Evolutionary conservation across 208 protist genomes (phyloP), one percentile per base, ranked within the genome.

Genomic region (Strigomonas culicis): DNA sequence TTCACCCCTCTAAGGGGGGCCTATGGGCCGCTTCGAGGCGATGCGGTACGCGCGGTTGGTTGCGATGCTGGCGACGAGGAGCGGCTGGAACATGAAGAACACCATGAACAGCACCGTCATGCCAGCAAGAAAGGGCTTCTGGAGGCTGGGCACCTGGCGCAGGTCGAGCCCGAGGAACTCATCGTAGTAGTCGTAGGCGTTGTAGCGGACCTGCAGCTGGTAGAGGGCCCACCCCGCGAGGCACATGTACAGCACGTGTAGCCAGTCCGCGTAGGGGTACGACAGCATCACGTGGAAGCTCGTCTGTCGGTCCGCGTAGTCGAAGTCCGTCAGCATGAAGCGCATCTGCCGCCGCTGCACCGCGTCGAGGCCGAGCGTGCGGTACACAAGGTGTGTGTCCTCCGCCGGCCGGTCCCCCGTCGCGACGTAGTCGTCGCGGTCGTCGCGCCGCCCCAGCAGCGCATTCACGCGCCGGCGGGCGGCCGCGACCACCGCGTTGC

Each of bases 251-350:
- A 95, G 81, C 19, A 74, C 85, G 56, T 95, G 86, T 3, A 92
- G 32, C 86, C 86, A 93, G 46, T 95, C 84, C 11, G 85, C 85
- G 77, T 95, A 95, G 11, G 89, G 89, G 66, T 95, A 95, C n/a
- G 86, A 84, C 85, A 92, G 88, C 89, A 95, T 93, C 11, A 95
- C 85, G 62, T 95, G 89, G 55, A 93, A 93, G 28, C 86, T 62
- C 24, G 79, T 92, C 56, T 88, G 69, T 30, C 82, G 75, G 71
- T 95, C 85, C 7, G 57, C 66, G 70, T 92, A 80, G 63, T 93
- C 86, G 65, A 93, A 92, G 64, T 95, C 90, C 2, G 80, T 90
- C 32, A 93, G 79, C 84, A 93, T 92, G 66, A 81, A 90, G 25
- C 85, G 81, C 74, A 91, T 84, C 72, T 95, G 84, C 30, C 86